Percentiles rank a stretch among this genome's conserved stretches.
Evolutionary conservation across 768 basidiomycete genomes (phyloP).

Genomic region (Calvatia gigantea): DNA sequence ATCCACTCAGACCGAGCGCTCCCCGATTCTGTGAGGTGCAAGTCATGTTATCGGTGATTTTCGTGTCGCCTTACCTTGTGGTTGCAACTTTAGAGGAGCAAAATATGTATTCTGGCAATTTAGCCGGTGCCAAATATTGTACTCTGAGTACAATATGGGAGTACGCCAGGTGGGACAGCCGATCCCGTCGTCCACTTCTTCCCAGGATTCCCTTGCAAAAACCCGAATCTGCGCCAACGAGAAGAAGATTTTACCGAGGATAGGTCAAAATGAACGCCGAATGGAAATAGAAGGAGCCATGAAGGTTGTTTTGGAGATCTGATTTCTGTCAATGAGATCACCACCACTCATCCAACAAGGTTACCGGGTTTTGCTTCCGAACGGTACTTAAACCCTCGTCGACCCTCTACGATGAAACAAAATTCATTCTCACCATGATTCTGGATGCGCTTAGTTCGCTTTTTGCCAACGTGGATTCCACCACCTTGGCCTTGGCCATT

Average conservation of each 20-base stretch:
- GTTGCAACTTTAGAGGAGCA: not conserved
- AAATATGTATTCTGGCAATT: not conserved
- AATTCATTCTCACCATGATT: not conserved
- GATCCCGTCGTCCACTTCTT: not conserved
- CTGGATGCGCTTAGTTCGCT: not conserved
- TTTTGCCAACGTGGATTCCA: not conserved
- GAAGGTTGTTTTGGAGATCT: not conserved
- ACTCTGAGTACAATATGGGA: not conserved
- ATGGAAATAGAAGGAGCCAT: not conserved
- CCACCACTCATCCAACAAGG: not conserved
- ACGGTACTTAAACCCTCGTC: slow-evolving; percentile 3
- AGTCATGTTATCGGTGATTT: too few relatives aligned
- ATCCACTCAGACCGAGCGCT: too few relatives aligned
- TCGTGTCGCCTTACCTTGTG: too few relatives aligned
- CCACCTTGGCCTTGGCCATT: slow-evolving; percentile 8
- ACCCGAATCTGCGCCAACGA: not conserved
- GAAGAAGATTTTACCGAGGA: not conserved
- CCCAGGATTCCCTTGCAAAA: not conserved
- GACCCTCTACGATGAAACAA: not conserved
- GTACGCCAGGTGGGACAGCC: not conserved
- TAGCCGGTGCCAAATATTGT: not conserved
- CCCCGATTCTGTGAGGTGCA: too few relatives aligned
- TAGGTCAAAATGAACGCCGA: not conserved
- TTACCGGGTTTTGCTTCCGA: not conserved
- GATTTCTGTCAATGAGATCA: not conserved